Base-by-base conservation (phyloP, 2,329 filamentous ascomycete species). In the Verticillium longisporum region DNA sequence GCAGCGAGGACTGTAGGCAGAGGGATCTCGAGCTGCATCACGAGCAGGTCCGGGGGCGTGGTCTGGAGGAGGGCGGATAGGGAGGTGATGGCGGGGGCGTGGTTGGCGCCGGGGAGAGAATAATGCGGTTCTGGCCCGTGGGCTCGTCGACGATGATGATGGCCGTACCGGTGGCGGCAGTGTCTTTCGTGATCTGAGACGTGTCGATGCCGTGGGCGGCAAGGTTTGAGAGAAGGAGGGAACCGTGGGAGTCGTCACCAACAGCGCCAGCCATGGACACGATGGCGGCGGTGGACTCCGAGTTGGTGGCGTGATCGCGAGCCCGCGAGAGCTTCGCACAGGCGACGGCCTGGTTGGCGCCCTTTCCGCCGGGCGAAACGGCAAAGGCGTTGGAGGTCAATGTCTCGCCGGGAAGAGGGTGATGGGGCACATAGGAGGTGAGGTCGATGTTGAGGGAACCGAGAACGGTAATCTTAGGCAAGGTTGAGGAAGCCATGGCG, bases 371-470 rank as follows among this genome's bases (percentile, higher is more conserved):
- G 34, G 90, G 88, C 54, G 90, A 92, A 38, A 88, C 91, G 70
- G 83, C 83, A 77, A 96, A 96, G 21, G 86, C 87, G 66, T 80
- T 87, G 56, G 91, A 85, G 2, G 90, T 93, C 58, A 98, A 82
- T 2, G 94, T 98, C 77, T 99, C 94, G 66, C 94, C 95, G 1
- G 89, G 88, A 1, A 83, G 78, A 1, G 95, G 94, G 65, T 97
- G 86, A 65, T 94, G 91, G 5, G 91, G 81, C 37, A 95, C 95
- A 69, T 91, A 88, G 50, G 92, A 93, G 65, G 97, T 91, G 65
- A 98, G 88, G 78, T 99, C 94, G 72, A 91, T 91, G 77, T 98
- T 98, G 63, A 99, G 87, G 37, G 94, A 98, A 68, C 94, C 94
- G 67, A 98, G 87, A 64, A 97, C 85, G 65, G 89, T 88, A 73